Evolutionary conservation across 208 protist genomes (phyloP).

Genomic region (Crithidia expoeki): DNA sequence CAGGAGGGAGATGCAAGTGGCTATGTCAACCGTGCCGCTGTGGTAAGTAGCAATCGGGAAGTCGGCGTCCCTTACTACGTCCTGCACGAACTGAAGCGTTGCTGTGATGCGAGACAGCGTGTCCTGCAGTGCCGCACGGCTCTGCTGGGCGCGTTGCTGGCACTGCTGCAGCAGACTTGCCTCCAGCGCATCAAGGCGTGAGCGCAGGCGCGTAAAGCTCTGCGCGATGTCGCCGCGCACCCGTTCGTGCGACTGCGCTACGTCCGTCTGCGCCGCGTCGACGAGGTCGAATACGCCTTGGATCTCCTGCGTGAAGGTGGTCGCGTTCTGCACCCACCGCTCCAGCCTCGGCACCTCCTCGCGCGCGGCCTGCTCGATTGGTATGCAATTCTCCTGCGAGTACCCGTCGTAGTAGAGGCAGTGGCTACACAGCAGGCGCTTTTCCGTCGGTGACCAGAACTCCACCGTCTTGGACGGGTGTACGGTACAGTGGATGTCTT

Average conservation of each 20-base stretch:
- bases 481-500: conserved; percentile 39
- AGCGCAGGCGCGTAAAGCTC: conserved; percentile 45
- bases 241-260: conserved; percentile 36
- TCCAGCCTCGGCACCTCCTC: conserved; percentile 54
- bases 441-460: conserved; percentile 77
- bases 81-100: conserved; percentile 51
- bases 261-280: conserved; percentile 54
- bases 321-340: conserved; percentile 65
- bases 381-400: conserved; percentile 64
- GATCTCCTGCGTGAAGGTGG: conserved; percentile 69
- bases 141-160: conserved; percentile 33
- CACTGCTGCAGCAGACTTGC: conserved; percentile 43
- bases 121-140: conserved; percentile 36
- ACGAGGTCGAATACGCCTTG: conserved; percentile 58
- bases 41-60: conserved; percentile 45
- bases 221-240: conserved; percentile 42
- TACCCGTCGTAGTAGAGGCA: conserved; percentile 84
- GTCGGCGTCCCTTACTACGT: conserved; percentile 43
- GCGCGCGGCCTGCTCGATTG: conserved; percentile 55
- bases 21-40: conserved; percentile 39
- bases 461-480: conserved; percentile 71
- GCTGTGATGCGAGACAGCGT: conserved; percentile 39
- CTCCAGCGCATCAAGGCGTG: conserved; percentile 53
- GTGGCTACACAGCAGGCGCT: conserved; percentile 73
- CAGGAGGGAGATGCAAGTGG: conserved; percentile 47